Percentiles rank a stretch among this genome's conserved stretches.
Conservation (phyloP, 2,329 filamentous ascomycete genomes). For the Ploettnerulaceae sp. region DNA sequence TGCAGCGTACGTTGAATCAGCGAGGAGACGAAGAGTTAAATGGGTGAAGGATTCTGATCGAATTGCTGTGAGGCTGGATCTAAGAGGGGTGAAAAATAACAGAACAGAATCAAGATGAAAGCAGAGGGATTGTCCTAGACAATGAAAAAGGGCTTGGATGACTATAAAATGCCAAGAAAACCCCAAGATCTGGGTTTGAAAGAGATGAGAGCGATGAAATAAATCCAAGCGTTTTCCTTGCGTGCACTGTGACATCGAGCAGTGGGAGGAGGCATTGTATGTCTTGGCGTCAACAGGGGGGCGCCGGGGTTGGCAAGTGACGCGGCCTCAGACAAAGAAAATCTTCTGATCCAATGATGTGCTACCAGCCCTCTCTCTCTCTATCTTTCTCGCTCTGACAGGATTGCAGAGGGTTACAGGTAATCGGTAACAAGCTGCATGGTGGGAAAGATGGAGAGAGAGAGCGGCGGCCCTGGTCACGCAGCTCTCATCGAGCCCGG, state of each 20-base stretch:
- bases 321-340: conserved; percentile 10
- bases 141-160: conserved; percentile 7
- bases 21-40: neutral
- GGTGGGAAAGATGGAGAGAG: too few relatives aligned
- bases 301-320: conserved; percentile 11
- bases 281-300: conserved; percentile 8
- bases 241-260: conserved; percentile 2
- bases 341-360: too few relatives aligned
- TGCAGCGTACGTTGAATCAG: neutral
- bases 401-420: too few relatives aligned
- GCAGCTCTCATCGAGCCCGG: neutral
- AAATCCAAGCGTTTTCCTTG: conserved; percentile 6
- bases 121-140: conserved; percentile 2
- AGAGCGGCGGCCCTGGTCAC: neutral
- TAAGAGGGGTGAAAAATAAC: neutral
- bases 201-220: neutral
- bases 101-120: neutral
- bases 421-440: too few relatives aligned
- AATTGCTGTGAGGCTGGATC: conserved; percentile 5
- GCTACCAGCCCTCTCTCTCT: too few relatives aligned
- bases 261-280: conserved; percentile 4
- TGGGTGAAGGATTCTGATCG: conserved; percentile 4
- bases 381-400: too few relatives aligned
- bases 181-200: neutral
- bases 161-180: conserved; percentile 2